Conservation (phyloP, 805 yeast species). For the Kazachstania viticola region DNA sequence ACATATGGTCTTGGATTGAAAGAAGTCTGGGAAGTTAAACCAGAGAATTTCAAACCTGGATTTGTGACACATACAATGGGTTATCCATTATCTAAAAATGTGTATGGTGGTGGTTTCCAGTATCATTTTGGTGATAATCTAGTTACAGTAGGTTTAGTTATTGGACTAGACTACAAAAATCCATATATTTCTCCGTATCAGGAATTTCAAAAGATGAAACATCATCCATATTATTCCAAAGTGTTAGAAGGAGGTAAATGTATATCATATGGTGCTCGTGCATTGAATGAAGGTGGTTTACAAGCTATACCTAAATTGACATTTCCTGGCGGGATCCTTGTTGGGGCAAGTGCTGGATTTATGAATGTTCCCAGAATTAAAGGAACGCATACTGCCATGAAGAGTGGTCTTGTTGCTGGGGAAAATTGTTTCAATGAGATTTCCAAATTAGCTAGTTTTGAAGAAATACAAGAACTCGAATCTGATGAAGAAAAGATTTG, state of each 20-base stretch:
- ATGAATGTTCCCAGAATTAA: conserved; percentile 95
- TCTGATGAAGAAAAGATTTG: conserved; percentile 1
- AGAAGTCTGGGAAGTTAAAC: conserved; percentile 92
- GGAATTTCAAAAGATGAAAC: conserved; percentile 91
- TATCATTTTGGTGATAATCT: conserved; percentile 92
- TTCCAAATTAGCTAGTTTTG: conserved; percentile 31
- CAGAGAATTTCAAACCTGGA: conserved; percentile 72
- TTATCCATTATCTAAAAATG: conserved; percentile 59
- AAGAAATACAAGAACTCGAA: conserved; percentile 31
- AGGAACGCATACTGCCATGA: conserved; percentile 97
- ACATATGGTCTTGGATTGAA: conserved; percentile 94
- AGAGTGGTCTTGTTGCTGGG: conserved; percentile 91
- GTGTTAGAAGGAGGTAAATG: conserved; percentile 84
- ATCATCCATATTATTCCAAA: conserved; percentile 70
- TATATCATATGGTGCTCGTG: conserved; percentile 89
- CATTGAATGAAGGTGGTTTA: conserved; percentile 92
- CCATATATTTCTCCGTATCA: conserved; percentile 94
- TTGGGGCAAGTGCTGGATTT: conserved; percentile 95
- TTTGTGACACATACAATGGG: conserved; percentile 82
- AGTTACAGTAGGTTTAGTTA: conserved; percentile 87
- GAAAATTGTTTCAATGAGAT: conserved; percentile 57
- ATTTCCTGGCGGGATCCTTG: conserved; percentile 93
- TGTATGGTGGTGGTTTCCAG: conserved; percentile 95
- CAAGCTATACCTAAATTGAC: conserved; percentile 84
- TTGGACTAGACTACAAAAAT: conserved; percentile 87